A percentile compares a stretch with the other conserved stretches of the same genome.
Evolutionary conservation across 306 rosid species (phyloP).

Genomic region (Astragalus glycyphyllos): DNA sequence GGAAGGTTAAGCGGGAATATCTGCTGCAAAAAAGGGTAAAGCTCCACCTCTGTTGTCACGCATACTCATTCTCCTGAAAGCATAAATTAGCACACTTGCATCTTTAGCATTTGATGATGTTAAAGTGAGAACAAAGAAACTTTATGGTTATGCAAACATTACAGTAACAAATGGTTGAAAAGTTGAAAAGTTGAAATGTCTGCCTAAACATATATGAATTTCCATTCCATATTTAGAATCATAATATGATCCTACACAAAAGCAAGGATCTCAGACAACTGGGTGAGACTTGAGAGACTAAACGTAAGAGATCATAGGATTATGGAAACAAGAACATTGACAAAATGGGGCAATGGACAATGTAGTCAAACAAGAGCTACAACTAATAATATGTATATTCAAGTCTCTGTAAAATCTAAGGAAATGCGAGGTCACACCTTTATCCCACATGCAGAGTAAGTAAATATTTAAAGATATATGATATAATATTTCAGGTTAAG

Average conservation of each 20-base stretch:
- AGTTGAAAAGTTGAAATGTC: slow-evolving; percentile 36
- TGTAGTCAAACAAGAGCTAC: slow-evolving; percentile 6
- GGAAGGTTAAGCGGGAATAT: slow-evolving; percentile 83
- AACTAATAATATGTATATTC: not conserved
- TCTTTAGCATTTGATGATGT: slow-evolving; percentile 32
- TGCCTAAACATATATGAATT: slow-evolving; percentile 1
- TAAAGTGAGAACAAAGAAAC: slow-evolving; percentile 1
- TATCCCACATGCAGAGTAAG: not conserved
- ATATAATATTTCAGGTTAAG: slow-evolving; percentile 67
- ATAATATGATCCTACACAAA: not conserved
- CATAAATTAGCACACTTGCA: slow-evolving; percentile 23
- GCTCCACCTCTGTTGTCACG: slow-evolving; percentile 19
- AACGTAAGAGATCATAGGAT: not conserved
- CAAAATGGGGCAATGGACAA: not conserved
- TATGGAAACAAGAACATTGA: slow-evolving; percentile 2
- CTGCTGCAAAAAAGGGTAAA: slow-evolving; percentile 78
- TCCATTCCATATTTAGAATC: not conserved
- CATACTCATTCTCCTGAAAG: slow-evolving; percentile 21
- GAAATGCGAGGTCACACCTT: not conserved
- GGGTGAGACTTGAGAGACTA: not conserved
- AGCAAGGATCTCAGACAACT: not conserved
- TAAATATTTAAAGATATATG: not conserved
- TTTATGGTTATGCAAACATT: slow-evolving; percentile 23
- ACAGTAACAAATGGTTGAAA: slow-evolving; percentile 18
- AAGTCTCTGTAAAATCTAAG: slow-evolving; percentile 4